Conservation (phyloP, 164 flowering plant genomes). For the Sedum album region DNA sequence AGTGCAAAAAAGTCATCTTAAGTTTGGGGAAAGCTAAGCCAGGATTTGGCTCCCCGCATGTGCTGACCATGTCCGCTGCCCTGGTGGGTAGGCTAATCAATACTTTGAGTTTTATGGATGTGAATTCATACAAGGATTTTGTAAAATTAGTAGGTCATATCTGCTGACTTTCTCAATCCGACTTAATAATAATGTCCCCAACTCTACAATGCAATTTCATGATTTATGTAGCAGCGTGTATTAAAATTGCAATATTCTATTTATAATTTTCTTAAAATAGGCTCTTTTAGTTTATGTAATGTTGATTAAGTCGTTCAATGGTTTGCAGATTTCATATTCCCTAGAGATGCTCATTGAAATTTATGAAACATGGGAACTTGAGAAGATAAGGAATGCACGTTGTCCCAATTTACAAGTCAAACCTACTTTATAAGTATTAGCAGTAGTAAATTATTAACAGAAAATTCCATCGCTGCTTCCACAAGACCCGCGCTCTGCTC, state of each 20-base stretch:
- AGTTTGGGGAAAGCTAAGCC: background rate
- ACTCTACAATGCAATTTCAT: background rate
- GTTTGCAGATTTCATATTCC: background rate
- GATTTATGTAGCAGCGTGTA: background rate
- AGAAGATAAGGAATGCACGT: background rate
- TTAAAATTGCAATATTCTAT: background rate
- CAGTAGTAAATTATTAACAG: too few species aligned
- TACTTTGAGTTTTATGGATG: background rate
- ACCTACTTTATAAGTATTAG: background rate
- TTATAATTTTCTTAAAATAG: too few species aligned
- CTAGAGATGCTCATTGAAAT: background rate
- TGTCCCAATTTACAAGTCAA: slow-evolving; percentile 2
- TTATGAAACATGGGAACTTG: background rate
- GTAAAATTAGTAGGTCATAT: background rate
- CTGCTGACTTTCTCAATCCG: too few species aligned
- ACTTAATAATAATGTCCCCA: background rate
- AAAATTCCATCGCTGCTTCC: too few species aligned
- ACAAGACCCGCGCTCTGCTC: background rate
- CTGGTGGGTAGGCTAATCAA: background rate
- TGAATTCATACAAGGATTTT: background rate
- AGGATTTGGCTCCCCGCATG: background rate
- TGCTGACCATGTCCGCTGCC: background rate
- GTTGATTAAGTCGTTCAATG: too few species aligned
- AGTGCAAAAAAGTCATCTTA: background rate
- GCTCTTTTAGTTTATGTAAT: too few species aligned